Percentiles rank a stretch among this genome's conserved stretches.
Conservation (phyloP, 257 asterid species). For the Nicotiana undulata region DNA sequence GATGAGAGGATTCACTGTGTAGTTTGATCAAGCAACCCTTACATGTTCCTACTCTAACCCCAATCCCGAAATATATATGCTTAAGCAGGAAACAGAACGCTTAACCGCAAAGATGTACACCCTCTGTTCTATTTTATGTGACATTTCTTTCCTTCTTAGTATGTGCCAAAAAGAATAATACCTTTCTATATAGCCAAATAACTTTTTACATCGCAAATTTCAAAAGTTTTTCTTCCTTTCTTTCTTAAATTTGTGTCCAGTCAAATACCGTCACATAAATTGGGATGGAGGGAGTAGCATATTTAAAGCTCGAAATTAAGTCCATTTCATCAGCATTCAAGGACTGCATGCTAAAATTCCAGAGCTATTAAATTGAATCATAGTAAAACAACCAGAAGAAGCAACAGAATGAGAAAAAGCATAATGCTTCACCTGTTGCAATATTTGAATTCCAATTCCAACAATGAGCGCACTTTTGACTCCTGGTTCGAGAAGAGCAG, state of each 20-base stretch:
- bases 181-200: too few relatives aligned
- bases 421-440: conserved; percentile 55
- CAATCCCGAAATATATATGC: not conserved
- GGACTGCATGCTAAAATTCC: not conserved
- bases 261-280: too few relatives aligned
- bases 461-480: conserved; percentile 66
- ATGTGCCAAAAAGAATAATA: too few relatives aligned
- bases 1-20: not conserved
- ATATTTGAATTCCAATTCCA: conserved; percentile 64
- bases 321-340: not conserved
- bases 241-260: too few relatives aligned
- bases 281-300: too few relatives aligned
- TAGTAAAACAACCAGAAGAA: not conserved
- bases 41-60: not conserved
- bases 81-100: not conserved
- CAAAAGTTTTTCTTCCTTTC: too few relatives aligned
- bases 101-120: not conserved
- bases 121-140: too few relatives aligned
- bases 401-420: not conserved
- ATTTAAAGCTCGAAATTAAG: not conserved
- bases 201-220: too few relatives aligned
- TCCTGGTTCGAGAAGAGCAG: conserved; percentile 75
- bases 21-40: conserved; percentile 1
- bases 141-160: too few relatives aligned
- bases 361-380: not conserved